Evolutionary conservation across 441 rosid genomes (phyloP).

Genomic region (Kokia cookei): DNA sequence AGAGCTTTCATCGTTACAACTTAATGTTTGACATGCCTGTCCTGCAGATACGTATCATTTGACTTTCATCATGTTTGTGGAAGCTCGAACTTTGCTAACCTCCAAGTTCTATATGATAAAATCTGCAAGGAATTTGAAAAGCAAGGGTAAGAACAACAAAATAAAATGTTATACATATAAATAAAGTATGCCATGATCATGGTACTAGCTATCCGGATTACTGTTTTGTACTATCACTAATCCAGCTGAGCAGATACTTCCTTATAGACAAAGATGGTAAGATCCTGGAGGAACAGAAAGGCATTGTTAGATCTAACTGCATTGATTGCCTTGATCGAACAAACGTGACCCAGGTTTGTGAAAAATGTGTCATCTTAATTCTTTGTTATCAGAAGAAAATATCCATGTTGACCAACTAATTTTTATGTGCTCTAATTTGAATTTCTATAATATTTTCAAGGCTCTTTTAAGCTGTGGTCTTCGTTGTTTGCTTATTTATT

Average conservation of each 20-base stretch:
- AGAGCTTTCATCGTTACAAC: background rate
- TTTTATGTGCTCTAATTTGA: background rate
- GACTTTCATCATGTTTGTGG: constrained; percentile 88
- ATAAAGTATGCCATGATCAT: constrained; percentile 20
- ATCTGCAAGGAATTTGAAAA: constrained; percentile 66
- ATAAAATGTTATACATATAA: constrained; percentile 2
- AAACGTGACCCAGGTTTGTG: constrained; percentile 89
- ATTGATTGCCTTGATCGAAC: constrained; percentile 98
- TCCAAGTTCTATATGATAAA: constrained; percentile 65
- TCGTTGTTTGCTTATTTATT: constrained; percentile 11
- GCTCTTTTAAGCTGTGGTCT: constrained; percentile 1
- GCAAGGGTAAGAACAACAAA: constrained; percentile 65
- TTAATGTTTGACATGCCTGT: constrained; percentile 10
- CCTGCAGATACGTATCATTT: constrained; percentile 71
- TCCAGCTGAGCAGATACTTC: constrained; percentile 87
- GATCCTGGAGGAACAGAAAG: constrained; percentile 80
- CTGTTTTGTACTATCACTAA: constrained; percentile 45
- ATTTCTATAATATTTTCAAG: background rate
- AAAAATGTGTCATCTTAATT: background rate
- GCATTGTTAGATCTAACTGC: constrained; percentile 86
- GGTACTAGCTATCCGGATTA: constrained; percentile 30
- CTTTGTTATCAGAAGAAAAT: background rate
- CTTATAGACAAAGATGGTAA: constrained; percentile 61
- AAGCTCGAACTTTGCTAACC: constrained; percentile 73
- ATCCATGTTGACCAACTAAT: constrained; percentile 19